Percentiles rank a stretch among this genome's conserved stretches.
These are phyloP conservation scores for Heterobasidion irregulare DNA, from an alignment of 1,284 basidiomycete genomes.

Conservation along the genomic window DNA sequence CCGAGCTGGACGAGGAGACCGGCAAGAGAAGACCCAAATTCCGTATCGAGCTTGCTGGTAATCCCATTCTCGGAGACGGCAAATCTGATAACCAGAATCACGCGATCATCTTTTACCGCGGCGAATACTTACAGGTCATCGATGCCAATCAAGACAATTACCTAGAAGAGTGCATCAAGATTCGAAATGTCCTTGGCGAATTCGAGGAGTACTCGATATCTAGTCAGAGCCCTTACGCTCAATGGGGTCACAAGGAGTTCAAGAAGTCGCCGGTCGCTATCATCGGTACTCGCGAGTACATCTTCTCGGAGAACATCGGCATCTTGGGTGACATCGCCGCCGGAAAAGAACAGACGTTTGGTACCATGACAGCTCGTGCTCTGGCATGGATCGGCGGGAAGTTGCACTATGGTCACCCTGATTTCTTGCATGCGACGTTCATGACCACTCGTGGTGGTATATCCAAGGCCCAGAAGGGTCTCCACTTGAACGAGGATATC, in stretches of 20 bases:
- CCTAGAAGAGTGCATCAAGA: constrained; percentile 98
- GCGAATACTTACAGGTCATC: constrained; percentile 98
- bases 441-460: constrained; percentile 99
- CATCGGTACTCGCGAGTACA: constrained; percentile 98
- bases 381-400: constrained; percentile 98
- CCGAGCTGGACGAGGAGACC: constrained; percentile 84
- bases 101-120: constrained; percentile 98
- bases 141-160: constrained; percentile 99
- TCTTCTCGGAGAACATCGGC: constrained; percentile 99
- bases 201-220: constrained; percentile 95
- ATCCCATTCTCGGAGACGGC: constrained; percentile 99
- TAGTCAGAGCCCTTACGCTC: constrained; percentile 90
- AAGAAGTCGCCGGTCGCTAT: constrained; percentile 91
- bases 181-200: constrained; percentile 94
- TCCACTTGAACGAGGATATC: constrained; percentile 99
- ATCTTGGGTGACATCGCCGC: constrained; percentile 98
- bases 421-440: constrained; percentile 98
- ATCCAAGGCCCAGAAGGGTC: constrained; percentile 98
- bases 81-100: constrained; percentile 99
- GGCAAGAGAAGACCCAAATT: constrained; percentile 97
- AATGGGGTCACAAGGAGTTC: constrained; percentile 91
- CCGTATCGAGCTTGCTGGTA: constrained; percentile 94
- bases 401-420: constrained; percentile 97
- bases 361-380: constrained; percentile 95
- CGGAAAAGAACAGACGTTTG: constrained; percentile 99